Base-by-base conservation (phyloP, 345 rosid genomes). In the Eucalyptus regnans region DNA sequence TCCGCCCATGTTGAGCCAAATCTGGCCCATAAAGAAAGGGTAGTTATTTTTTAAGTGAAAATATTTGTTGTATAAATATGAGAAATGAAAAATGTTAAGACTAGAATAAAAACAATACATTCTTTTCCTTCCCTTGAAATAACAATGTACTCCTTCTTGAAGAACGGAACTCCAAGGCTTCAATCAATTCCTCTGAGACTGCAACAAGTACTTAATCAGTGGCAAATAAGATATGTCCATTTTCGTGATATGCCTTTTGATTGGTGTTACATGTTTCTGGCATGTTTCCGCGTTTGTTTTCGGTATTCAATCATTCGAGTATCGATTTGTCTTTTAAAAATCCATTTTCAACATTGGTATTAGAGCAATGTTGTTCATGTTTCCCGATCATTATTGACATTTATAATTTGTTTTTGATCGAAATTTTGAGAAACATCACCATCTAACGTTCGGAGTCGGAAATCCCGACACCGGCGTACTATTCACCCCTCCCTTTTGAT, bases 401-500 rank as follows among this genome's bases (percentile, higher is more conserved):
- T 51, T 51, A 51, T 51, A 0, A 51, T 51, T 51, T 51, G 0
- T 16, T 16, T 51, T 51, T 51, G 0, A 51, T 16, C 1, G 1
- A 51, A 51, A 51, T 51, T 51, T 51, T 16, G 20, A 51, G 20
- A 51, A 51, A 51, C 4, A 4, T 51, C 54, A 0, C 54, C 52
- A 1, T 2, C 0, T 50, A 7, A 50, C 17, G 0, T 50, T 50
- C 2, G 7, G 51, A 50, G 7, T 16, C 0, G 0, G 20, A 51
- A 51, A 51, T 51, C 20, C 2, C 0, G 0, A 51, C 54, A 51
- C 54, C 0, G 0, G 2, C 20, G 0, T 51, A 51, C 54, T 16
- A 51, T 51, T 16, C 54, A 51, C 20, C 20, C 1, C 1, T 51
- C 8, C 8, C 54, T 51, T 51, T 51, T 51, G 0, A 16, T 51